Conservation (phyloP, 2,329 filamentous ascomycete genomes). For the Rhynchosporium secalis region DNA sequence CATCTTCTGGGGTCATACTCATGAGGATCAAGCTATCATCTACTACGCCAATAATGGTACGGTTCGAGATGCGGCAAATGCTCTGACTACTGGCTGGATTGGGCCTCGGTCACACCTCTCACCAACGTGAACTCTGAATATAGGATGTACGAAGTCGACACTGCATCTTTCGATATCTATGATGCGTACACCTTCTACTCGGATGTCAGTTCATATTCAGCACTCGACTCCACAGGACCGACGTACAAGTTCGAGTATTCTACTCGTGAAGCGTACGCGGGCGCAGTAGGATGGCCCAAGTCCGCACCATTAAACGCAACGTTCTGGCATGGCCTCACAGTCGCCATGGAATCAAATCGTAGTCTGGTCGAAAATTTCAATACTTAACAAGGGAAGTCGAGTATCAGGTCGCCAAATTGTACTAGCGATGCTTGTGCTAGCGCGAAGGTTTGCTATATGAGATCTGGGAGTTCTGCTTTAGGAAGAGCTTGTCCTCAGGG, state of each 20-base stretch:
- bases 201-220: conserved; percentile 48
- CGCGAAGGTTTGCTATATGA: conserved; percentile 61
- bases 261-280: conserved; percentile 50
- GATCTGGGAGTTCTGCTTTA: conserved; percentile 54
- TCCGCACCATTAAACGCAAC: conserved; percentile 56
- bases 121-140: conserved; percentile 55
- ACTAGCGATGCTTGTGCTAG: conserved; percentile 50
- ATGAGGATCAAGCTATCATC: conserved; percentile 55
- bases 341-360: conserved; percentile 54
- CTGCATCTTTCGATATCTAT: conserved; percentile 53
- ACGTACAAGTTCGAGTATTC: conserved; percentile 52
- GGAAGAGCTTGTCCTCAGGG: conserved; percentile 54
- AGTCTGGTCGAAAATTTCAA: conserved; percentile 52
- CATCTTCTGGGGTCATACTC: conserved; percentile 56
- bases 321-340: conserved; percentile 59
- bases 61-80: conserved; percentile 42
- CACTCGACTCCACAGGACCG: conserved; percentile 46
- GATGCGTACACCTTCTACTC: conserved; percentile 55
- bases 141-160: conserved; percentile 56
- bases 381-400: conserved; percentile 53
- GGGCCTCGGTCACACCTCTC: conserved; percentile 52
- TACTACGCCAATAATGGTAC: conserved; percentile 56
- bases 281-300: conserved; percentile 46
- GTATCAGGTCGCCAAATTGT: conserved; percentile 52
- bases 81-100: conserved; percentile 53